Percentiles rank a stretch among this genome's conserved stretches.
Evolutionary conservation across 257 asterid genomes (phyloP).

Genomic region (Jasminum sambac): DNA sequence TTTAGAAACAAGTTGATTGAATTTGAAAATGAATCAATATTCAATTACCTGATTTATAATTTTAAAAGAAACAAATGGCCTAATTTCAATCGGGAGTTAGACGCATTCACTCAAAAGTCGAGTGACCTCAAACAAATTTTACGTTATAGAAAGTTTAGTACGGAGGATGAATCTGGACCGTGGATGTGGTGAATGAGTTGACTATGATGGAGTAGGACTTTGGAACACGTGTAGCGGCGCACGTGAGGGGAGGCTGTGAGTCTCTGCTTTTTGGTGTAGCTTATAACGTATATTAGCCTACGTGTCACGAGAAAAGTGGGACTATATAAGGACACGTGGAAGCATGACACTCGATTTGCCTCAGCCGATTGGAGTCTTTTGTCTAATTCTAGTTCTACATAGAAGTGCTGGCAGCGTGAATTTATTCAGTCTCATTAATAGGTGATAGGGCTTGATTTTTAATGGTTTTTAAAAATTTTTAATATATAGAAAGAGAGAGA

Average conservation of each 20-base stretch:
- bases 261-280: conserved; percentile 15
- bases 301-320: conserved; percentile 35
- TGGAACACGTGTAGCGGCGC: conserved; percentile 39
- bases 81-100: neutral
- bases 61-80: too few species aligned
- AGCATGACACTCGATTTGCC: neutral
- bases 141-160: neutral
- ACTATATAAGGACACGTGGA: conserved; percentile 20
- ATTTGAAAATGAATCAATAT: too few species aligned
- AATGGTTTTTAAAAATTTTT: too few species aligned
- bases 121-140: neutral
- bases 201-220: neutral
- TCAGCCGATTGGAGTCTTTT: neutral
- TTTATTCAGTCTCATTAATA: too few species aligned
- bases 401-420: too few species aligned
- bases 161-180: conserved; percentile 19
- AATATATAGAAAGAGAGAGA: too few species aligned
- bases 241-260: conserved; percentile 42
- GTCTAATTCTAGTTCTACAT: too few species aligned
- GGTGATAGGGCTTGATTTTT: too few species aligned
- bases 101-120: neutral
- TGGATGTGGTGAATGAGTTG: conserved; percentile 28
- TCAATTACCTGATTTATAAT: too few species aligned
- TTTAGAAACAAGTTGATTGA: too few species aligned
- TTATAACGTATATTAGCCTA: conserved; percentile 17